Evolutionary conservation across 306 rosid species (phyloP).

Genomic region (Acacia crassicarpa): DNA sequence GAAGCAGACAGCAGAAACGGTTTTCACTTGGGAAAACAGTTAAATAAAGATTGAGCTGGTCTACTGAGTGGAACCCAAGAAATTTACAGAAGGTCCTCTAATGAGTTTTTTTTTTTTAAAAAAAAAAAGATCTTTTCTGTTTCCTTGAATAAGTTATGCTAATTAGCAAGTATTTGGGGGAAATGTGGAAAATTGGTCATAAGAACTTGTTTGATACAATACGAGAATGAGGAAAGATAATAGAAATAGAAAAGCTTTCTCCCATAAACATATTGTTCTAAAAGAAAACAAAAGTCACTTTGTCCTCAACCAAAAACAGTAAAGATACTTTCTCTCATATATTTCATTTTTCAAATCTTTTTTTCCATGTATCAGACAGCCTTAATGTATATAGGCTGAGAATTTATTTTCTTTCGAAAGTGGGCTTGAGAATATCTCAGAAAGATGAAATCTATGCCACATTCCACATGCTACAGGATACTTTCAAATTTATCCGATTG

Average conservation of each 20-base stretch:
- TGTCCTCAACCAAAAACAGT: neutral
- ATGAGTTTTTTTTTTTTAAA: neutral
- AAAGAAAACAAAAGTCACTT: neutral
- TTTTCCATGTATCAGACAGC: neutral
- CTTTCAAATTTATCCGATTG: neutral
- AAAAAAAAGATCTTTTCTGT: neutral
- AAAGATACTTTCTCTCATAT: neutral
- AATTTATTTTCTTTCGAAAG: neutral
- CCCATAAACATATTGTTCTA: neutral
- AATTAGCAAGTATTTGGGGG: too few species aligned
- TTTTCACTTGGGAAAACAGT: neutral
- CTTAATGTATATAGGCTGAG: neutral
- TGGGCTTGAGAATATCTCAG: neutral
- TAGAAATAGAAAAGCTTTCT: neutral
- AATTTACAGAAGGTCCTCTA: neutral
- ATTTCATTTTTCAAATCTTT: neutral
- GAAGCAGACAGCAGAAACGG: neutral
- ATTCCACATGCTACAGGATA: neutral
- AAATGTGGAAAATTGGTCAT: neutral
- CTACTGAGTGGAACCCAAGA: neutral
- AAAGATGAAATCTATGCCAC: neutral
- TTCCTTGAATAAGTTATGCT: neutral
- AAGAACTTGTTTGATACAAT: neutral
- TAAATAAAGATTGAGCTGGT: neutral
- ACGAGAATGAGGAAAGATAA: too few species aligned